phyloP scores from a whole-genome alignment of 2,329 filamentous ascomycete species.

The Xylariaceae sp. region DNA sequence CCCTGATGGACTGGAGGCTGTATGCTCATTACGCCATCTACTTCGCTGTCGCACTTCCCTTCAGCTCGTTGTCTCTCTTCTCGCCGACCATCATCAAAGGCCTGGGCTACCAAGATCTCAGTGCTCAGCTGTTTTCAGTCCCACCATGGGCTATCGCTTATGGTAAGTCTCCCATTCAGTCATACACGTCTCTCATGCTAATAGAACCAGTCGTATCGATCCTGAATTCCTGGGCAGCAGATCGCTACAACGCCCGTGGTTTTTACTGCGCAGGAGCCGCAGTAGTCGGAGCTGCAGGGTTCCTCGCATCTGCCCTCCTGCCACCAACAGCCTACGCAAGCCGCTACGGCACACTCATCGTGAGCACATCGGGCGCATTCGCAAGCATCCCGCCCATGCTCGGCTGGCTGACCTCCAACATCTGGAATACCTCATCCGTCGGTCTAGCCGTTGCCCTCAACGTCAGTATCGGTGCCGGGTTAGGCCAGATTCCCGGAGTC shows the following conservation, averaged over 20 bases:
- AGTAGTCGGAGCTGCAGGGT: constrained; percentile 41
- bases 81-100: constrained; percentile 54
- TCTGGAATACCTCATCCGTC: constrained; percentile 58
- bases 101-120: constrained; percentile 32
- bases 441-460: constrained; percentile 68
- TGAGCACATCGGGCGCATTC: constrained; percentile 62
- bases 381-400: constrained; percentile 61
- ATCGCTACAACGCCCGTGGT: constrained; percentile 53
- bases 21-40: constrained; percentile 61
- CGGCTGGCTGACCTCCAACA: constrained; percentile 65
- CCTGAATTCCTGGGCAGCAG: constrained; percentile 54
- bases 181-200: constrained; percentile 6
- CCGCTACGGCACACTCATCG: constrained; percentile 66
- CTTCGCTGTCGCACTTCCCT: constrained; percentile 34
- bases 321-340: constrained; percentile 52
- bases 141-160: constrained; percentile 58
- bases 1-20: constrained; percentile 59
- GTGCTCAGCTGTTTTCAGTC: constrained; percentile 62
- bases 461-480: constrained; percentile 58
- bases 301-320: constrained; percentile 59
- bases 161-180: constrained; percentile 18
- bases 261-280: constrained; percentile 41
- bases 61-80: constrained; percentile 38
- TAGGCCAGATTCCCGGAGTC: constrained; percentile 66
- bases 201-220: constrained; percentile 33